Evolutionary conservation across 140 eudicot genomes (phyloP), one percentile per base, ranked within the genome.

Genomic region (Anethum foeniculum): DNA sequence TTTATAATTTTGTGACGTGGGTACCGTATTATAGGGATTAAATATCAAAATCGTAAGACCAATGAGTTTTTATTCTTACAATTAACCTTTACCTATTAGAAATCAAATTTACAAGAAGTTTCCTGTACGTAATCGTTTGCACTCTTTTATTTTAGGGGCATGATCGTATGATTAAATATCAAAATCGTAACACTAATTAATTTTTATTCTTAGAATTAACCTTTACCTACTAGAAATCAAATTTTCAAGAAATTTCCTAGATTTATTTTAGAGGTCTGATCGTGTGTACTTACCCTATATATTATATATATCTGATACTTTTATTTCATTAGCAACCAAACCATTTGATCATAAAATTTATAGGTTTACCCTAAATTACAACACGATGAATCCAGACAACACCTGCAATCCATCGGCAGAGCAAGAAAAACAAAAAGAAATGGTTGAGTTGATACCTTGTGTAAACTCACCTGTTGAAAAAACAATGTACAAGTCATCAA

Each of bases 401-500:
- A 19, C 38, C 38, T 34, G 38, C 38, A 16, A 51, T 4, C 58
- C 58, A 15, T 51, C 23, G 7, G 16, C 44, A 65, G 14, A 79
- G 28, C 36, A 62, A 51, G 60, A 51, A 16, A 28, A 39, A 7
- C 6, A 28, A 60, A 0, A 34, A 34, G 11, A 46, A 62, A 18
- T 14, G 3, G 23, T 6, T 13, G 74, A 38, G 38, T 68, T 68
- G 16, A 3, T 38, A 32, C 74, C 44, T 13, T 68, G n/a, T 9
- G 77, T 79, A 83, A 85, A 78, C 21, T 30, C 67, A 16, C 76
- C 82, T 12, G 44, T 84, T 2, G 75, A 82, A 27, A 77, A 39
- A 80, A 72, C 30, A 39, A 19, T 13, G 11, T 71, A 7, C 6
- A 0, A 7, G 1, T 71, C 46, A 1, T 8, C 46, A 12, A 83